Evolutionary conservation across 192 early-diverging fungal species (phyloP).

Genomic region (Lunasporangiospora selenospora): DNA sequence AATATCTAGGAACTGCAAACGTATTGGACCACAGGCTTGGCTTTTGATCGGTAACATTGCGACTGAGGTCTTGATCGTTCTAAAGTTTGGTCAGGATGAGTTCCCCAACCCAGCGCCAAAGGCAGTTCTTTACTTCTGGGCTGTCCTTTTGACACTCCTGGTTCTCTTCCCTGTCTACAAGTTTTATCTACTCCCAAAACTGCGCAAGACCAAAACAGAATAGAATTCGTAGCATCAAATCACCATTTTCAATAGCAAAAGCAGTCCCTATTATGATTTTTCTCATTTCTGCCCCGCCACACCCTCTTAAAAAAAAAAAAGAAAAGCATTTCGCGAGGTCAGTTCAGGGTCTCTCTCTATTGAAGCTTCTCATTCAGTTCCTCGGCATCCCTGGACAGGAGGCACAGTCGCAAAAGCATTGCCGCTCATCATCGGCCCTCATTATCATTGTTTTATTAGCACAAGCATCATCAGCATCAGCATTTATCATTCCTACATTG

Average conservation of each 20-base stretch:
- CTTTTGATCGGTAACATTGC: conserved; percentile 84
- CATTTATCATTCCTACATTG: too few species aligned
- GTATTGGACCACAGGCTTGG: conserved; percentile 95
- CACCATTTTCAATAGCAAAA: too few species aligned
- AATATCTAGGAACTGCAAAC: conserved; percentile 71
- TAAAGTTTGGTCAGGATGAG: conserved; percentile 90
- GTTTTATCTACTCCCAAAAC: conserved; percentile 55
- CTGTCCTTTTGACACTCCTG: conserved; percentile 60
- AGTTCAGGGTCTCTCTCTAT: neutral
- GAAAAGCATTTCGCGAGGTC: neutral
- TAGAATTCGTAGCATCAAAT: too few species aligned
- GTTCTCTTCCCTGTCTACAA: conserved; percentile 78
- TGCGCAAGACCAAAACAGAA: conserved; percentile 12
- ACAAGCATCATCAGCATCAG: too few species aligned
- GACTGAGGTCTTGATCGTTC: conserved; percentile 89
- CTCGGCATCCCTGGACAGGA: too few species aligned
- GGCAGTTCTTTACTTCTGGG: conserved; percentile 79
- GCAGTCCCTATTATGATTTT: neutral
- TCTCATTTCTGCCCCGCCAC: neutral
- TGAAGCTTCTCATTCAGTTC: too few species aligned
- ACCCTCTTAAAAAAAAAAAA: conserved; percentile 32
- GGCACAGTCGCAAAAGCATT: too few species aligned
- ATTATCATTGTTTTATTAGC: too few species aligned
- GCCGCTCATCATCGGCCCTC: too few species aligned
- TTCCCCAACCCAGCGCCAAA: conserved; percentile 82